These are phyloP conservation scores for Nemania serpens DNA, from an alignment of 2,329 filamentous ascomycete species.

Conservation along the genomic window DNA sequence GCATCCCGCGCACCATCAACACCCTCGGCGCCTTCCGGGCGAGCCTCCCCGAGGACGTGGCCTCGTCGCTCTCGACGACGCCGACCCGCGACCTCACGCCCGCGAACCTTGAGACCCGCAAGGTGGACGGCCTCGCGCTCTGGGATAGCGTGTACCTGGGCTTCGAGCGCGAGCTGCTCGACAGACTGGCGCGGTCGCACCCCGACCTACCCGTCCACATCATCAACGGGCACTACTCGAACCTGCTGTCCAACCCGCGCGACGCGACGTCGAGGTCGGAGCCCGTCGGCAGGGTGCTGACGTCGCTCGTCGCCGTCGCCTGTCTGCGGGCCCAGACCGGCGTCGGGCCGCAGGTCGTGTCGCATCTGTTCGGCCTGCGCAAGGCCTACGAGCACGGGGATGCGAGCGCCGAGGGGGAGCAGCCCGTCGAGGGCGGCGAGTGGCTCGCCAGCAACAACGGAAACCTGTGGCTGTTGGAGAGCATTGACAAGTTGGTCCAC, in stretches of 20 bases:
- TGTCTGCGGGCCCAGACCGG: conserved; percentile 80
- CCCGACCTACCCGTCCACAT: conserved; percentile 84
- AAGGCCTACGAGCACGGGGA: conserved; percentile 74
- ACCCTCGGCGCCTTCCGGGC: conserved; percentile 73
- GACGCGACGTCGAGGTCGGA: conserved; percentile 43
- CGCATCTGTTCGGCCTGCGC: conserved; percentile 78
- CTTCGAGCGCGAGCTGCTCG: conserved; percentile 71
- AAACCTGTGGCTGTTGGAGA: conserved; percentile 65
- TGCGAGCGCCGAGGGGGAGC: conserved; percentile 53
- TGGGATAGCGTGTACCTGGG: conserved; percentile 81
- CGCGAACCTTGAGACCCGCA: conserved; percentile 58
- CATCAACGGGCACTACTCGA: conserved; percentile 73
- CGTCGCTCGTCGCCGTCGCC: conserved; percentile 73
- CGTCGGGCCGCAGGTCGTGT: conserved; percentile 80
- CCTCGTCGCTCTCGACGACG: conserved; percentile 56
- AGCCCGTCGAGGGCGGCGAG: conserved; percentile 53
- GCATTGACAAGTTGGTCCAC: conserved; percentile 63
- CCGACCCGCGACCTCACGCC: conserved; percentile 60
- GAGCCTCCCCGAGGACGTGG: conserved; percentile 62
- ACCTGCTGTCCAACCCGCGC: conserved; percentile 71
- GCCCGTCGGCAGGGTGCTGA: conserved; percentile 71
- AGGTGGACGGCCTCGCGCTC: conserved; percentile 64
- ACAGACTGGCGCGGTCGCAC: conserved; percentile 74
- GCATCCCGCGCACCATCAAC: conserved; percentile 84
- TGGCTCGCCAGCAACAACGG: conserved; percentile 71